Base-by-base conservation (phyloP, 345 rosid species). In the Heritiera littoralis region DNA sequence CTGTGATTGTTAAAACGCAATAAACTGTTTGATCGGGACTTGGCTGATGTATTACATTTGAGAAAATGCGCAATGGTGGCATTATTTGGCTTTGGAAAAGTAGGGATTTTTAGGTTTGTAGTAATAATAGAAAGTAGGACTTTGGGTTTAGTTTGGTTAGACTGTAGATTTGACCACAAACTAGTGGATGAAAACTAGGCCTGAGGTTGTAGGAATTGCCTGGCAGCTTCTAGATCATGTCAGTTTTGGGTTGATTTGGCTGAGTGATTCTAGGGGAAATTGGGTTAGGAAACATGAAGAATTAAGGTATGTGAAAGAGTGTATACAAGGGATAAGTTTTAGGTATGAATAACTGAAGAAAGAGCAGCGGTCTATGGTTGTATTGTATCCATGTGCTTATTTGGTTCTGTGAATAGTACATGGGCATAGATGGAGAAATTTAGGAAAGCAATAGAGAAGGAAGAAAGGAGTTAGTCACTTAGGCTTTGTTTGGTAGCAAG, bases 91-190 rank as follows among this genome's bases (percentile, higher is more conserved):
- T 38, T 66, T 17, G 23, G 49, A 40, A 66, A 66, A 17, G 49
- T 52, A 35, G 63, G 61, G 63, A 51, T 40, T 32, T 72, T 35
- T 70, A 52, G 75, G 61, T 14, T 72, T 52, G 45, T 72, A 52
- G 28, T 35, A 17, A 12, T 0, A 43, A 43, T 23, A 28, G 41
- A 30, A 71, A 48, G 75, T 40, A 18, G 46, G 61, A 51, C 51
- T 70, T 71, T 30, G 41, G 35, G 20, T 71, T 14, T 35, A 72
- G 63, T 17, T 54, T 40, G 4, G 30, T 52, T 46, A 4, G 63
- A 46, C 40, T 11, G 28, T 69, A 23, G 46, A 35, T 72, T 30
- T 51, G 75, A 51, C 32, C 45, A 51, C 43, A 30, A 71, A 45
- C 9, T 10, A 12, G 75, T 52, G 15, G 11, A 12, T 52, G 56